Evolutionary conservation across 805 yeast genomes (phyloP).

Genomic region (Metschnikowia hibisci): DNA sequence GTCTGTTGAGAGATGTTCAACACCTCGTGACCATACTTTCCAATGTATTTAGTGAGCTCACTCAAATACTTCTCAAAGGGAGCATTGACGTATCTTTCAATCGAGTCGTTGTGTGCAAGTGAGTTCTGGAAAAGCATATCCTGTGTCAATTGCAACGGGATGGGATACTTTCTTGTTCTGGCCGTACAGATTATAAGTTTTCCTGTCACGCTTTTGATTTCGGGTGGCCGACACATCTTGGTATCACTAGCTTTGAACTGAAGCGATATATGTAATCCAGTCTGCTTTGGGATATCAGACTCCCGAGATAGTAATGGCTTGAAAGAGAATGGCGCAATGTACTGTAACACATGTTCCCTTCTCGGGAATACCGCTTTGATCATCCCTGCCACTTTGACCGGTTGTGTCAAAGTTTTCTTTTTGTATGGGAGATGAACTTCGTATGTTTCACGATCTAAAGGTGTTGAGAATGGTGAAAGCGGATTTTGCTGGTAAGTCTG

Average conservation of each 20-base stretch:
- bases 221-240: constrained; percentile 13
- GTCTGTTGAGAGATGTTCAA: constrained; percentile 19
- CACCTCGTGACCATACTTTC: constrained; percentile 17
- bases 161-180: constrained; percentile 29
- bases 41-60: constrained; percentile 16
- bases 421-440: constrained; percentile 19
- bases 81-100: constrained; percentile 20
- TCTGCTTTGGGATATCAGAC: neutral
- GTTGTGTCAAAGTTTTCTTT: constrained; percentile 21
- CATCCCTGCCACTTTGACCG: constrained; percentile 22
- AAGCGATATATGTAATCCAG: constrained; percentile 6
- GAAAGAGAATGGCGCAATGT: constrained; percentile 10
- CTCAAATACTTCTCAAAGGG: constrained; percentile 22
- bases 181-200: constrained; percentile 18
- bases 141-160: constrained; percentile 16
- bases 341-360: constrained; percentile 13
- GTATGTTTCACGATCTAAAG: constrained; percentile 4
- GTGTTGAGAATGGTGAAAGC: neutral
- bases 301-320: neutral
- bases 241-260: constrained; percentile 8
- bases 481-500: constrained; percentile 10
- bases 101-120: constrained; percentile 15
- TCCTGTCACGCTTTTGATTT: constrained; percentile 13
- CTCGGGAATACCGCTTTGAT: constrained; percentile 17
- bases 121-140: constrained; percentile 15